A percentile compares a stretch with the other conserved stretches of the same genome.
These are phyloP conservation scores for Leishmania guyanensis DNA, from an alignment of 208 protist genomes.

Conservation along the genomic window DNA sequence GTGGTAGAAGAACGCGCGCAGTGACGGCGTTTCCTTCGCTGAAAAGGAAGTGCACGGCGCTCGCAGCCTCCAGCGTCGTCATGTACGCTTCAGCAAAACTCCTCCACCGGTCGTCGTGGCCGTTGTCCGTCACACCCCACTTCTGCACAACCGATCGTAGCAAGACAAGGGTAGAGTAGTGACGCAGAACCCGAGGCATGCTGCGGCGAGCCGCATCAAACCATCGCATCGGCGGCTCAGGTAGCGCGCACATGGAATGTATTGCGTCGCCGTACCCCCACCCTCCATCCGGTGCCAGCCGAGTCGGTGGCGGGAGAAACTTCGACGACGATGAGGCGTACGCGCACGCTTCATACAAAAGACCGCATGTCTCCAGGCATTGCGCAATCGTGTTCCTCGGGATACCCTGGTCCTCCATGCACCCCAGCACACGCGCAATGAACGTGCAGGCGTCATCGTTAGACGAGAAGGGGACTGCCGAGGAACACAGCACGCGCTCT, in stretches of 20 bases:
- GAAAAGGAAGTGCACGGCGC: slow-evolving; percentile 43
- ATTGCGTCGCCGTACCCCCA: slow-evolving; percentile 18
- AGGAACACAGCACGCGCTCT: slow-evolving; percentile 8
- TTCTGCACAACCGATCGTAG: slow-evolving; percentile 16
- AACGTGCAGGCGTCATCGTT: slow-evolving; percentile 20
- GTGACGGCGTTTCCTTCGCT: slow-evolving; percentile 41
- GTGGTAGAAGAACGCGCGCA: slow-evolving; percentile 34
- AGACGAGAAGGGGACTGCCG: not conserved
- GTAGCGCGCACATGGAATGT: slow-evolving; percentile 24
- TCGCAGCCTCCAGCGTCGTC: slow-evolving; percentile 34
- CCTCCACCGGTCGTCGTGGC: slow-evolving; percentile 7
- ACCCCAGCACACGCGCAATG: not conserved
- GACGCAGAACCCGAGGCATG: slow-evolving; percentile 30
- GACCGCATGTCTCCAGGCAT: slow-evolving; percentile 15
- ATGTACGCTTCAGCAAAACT: slow-evolving; percentile 14
- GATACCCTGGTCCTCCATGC: slow-evolving; percentile 11
- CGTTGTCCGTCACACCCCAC: slow-evolving; percentile 9
- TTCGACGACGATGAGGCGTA: slow-evolving; percentile 16
- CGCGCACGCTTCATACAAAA: slow-evolving; percentile 26
- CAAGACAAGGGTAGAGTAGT: slow-evolving; percentile 22
- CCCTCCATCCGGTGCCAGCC: not conserved
- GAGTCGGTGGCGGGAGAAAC: slow-evolving; percentile 2
- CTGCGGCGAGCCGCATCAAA: not conserved
- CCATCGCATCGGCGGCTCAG: slow-evolving; percentile 12
- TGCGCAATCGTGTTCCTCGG: not conserved